These are phyloP conservation scores for Leccinum holopus DNA, from an alignment of 1,284 basidiomycete species.

Conservation along the genomic window DNA sequence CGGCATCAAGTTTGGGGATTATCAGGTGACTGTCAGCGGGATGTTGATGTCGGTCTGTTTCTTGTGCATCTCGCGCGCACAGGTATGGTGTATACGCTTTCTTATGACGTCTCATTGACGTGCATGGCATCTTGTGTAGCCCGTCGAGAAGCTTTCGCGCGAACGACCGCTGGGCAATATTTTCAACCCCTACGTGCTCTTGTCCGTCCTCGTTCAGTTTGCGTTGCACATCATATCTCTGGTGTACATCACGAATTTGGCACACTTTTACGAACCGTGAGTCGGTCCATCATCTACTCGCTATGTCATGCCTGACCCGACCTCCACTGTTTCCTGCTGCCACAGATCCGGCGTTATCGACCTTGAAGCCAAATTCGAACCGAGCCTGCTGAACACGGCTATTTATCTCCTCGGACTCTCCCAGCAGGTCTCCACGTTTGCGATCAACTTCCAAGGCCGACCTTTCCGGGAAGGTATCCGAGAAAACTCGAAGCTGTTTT, in stretches of 20 bases:
- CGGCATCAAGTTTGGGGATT: slow-evolving; percentile 97
- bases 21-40: slow-evolving; percentile 89
- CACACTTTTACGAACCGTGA: slow-evolving; percentile 76
- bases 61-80: slow-evolving; percentile 94
- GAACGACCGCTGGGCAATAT: slow-evolving; percentile 93
- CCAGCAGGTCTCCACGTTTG: slow-evolving; percentile 95
- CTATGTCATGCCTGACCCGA: background rate
- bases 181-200: slow-evolving; percentile 91
- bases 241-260: slow-evolving; percentile 87
- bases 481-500: slow-evolving; percentile 90
- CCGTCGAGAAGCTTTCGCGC: slow-evolving; percentile 87
- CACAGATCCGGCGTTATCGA: slow-evolving; percentile 77
- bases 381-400: slow-evolving; percentile 89
- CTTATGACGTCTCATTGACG: slow-evolving; percentile 4
- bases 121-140: slow-evolving; percentile 43
- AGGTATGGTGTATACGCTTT: slow-evolving; percentile 51
- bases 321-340: background rate
- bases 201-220: slow-evolving; percentile 90
- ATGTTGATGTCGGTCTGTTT: slow-evolving; percentile 98
- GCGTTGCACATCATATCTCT: slow-evolving; percentile 85
- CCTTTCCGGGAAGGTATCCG: slow-evolving; percentile 96
- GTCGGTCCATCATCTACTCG: slow-evolving; percentile 30
- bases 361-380: slow-evolving; percentile 92
- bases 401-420: slow-evolving; percentile 92
- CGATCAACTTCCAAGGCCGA: slow-evolving; percentile 96